Evolutionary conservation across 2,329 filamentous ascomycete species (phyloP), one percentile per base, ranked within the genome.

Genomic region (Zasmidium citrigriseum): DNA sequence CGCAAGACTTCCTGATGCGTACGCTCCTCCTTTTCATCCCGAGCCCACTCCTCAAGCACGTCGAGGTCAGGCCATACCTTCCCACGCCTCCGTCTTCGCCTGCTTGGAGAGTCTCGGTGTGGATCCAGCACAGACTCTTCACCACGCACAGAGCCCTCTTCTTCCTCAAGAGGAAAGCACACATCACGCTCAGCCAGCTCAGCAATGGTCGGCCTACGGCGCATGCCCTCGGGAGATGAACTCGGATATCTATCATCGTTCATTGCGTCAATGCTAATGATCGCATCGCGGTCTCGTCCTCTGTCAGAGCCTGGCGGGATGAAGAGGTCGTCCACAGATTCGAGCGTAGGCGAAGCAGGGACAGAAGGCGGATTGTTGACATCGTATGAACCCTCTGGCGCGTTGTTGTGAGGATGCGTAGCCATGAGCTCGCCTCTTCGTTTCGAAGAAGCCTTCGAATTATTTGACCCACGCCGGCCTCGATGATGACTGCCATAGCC

Each of bases 41-140:
- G 84, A 61, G 89, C 91, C 93, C 93, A 99, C 63, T 96, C 90
- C 59, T 97, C 91, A 11, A 99, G 78, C 4, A 90, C 85, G 1
- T 85, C 80, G 16, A 98, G 78, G 72, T 98, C 92, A 0, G 95
- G 95, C 92, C 93, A 98, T 65, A 89, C 87, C 34, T 86, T 72
- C 5, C 72, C 80, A 45, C 86, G 83, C 55, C 89, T 83, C 23
- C 90, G 83, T 18, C 87, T 79, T 38, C 62, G 67, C 22, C 67
- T 60, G n/a, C 55, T 57, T 16, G 57, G 61, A 44, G 57, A 44
- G 21, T 62, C 57, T 20, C 56, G 57, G 18, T 41, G 34, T n/a
- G 34, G 5, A n/a, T 41, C 34, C 34, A 41, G 34, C 41, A 57
- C 54, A 10, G 59, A 61, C n/a, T 51, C 59, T 29, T 59, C 64